Base-by-base conservation (phyloP, 164 flowering plant species). In the Sextonia rubra region DNA sequence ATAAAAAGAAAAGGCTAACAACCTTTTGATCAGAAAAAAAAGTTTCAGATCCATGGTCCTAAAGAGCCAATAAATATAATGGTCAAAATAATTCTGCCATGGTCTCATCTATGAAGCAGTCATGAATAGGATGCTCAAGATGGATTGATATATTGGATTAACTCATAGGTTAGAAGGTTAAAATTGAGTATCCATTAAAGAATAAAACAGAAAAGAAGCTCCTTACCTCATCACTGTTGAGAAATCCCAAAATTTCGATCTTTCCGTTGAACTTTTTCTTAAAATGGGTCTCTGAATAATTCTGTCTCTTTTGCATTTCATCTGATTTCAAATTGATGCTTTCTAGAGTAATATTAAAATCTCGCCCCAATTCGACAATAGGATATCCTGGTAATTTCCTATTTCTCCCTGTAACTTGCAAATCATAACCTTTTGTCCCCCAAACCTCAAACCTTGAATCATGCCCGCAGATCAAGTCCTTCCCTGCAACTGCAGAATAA, bases 361-460 rank as follows among this genome's bases (percentile, higher is more conserved):
- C 89, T 76, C 80, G 77, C 6, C 83, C 91, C 70, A 83, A 14
- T 78, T 89, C 90, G 69, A 80, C 76, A 25, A 73, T 78, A 47
- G 81, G 88, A 79, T 87, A 84, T 18, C 98, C 99, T 15, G 99
- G 99, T 74, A 91, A 76, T 74, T 81, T 90, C 73, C 88, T 84
- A 70, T 86, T 91, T 76, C 90, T 85, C 76, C 97, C 93, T 72
- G 78, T 82, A 47, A 82, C 84, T 66, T 88, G 89, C 71, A 85
- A 71, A 77, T 76, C 83, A 77, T 91, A 91, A 15, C 99, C 98
- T 76, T 89, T 91, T 11, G 97, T 96, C 37, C 92, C 92, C 97
- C 91, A 90, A 17, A 96, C 85, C 70, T 96, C 99, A 85, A 89
- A 93, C 80, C 92, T 85, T 14, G 98, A 86, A 77, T 93, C 99